These are phyloP conservation scores for Friedmanniomyces endolithicus DNA, from an alignment of 495 filamentous ascomycete species.

Conservation along the genomic window DNA sequence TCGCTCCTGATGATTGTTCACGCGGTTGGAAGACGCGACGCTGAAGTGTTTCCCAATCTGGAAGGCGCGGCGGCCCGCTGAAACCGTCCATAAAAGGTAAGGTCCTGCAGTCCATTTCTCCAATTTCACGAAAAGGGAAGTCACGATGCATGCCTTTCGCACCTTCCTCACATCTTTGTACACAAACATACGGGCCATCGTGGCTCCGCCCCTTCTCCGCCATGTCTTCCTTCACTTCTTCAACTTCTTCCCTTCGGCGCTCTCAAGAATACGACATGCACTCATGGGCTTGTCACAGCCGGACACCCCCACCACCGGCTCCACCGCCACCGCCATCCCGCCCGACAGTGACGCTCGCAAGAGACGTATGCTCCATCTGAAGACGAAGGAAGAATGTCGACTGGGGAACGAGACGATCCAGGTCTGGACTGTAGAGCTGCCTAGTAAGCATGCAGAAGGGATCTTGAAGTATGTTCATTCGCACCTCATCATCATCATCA, in stretches of 20 bases:
- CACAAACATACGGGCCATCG: not conserved
- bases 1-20: not conserved
- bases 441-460: constrained; percentile 22
- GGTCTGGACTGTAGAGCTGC: constrained; percentile 20
- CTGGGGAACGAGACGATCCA: constrained; percentile 18
- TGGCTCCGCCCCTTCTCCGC: not conserved
- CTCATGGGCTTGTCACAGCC: constrained; percentile 7
- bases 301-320: too few relatives aligned
- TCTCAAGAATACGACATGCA: not conserved
- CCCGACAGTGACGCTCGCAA: not conserved
- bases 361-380: constrained; percentile 14
- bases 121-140: not conserved
- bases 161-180: not conserved
- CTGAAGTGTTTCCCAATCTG: not conserved
- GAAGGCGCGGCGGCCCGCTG: not conserved
- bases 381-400: constrained; percentile 21
- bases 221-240: constrained; percentile 3
- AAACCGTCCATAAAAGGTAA: not conserved
- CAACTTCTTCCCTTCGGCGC: not conserved
- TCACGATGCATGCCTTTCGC: not conserved
- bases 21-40: not conserved
- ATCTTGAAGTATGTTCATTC: constrained; percentile 17
- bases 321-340: not conserved
- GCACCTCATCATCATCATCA: not conserved
- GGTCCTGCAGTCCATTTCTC: not conserved